These are phyloP conservation scores for Umbelopsis sp. DNA, from an alignment of 192 early-diverging fungal species.

Conservation along the genomic window DNA sequence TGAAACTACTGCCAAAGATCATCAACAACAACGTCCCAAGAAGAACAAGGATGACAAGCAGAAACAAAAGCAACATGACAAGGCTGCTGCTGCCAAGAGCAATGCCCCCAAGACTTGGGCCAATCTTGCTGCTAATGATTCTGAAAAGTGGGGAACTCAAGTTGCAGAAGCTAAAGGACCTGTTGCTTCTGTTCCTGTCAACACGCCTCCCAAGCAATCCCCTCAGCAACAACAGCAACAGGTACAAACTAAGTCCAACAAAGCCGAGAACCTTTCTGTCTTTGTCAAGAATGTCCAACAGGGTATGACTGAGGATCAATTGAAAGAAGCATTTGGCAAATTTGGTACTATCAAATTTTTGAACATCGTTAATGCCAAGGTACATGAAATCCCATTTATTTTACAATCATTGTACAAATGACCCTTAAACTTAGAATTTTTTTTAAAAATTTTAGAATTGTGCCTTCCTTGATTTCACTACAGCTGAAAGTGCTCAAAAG, in stretches of 20 bases:
- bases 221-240: slow-evolving; percentile 11
- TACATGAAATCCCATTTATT: background rate
- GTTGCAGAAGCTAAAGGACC: slow-evolving; percentile 22
- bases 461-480: slow-evolving; percentile 44
- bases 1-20: slow-evolving; percentile 25
- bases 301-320: slow-evolving; percentile 35
- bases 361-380: slow-evolving; percentile 11
- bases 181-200: slow-evolving; percentile 16
- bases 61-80: slow-evolving; percentile 36
- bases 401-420: slow-evolving; percentile 16
- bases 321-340: slow-evolving; percentile 42
- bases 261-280: slow-evolving; percentile 25
- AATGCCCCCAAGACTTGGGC: slow-evolving; percentile 80
- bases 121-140: slow-evolving; percentile 63
- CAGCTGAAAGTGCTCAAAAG: slow-evolving; percentile 38
- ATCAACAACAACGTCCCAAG: slow-evolving; percentile 25
- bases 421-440: background rate
- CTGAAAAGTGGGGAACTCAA: slow-evolving; percentile 28
- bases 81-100: slow-evolving; percentile 35
- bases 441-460: slow-evolving; percentile 21
- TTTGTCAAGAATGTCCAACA: slow-evolving; percentile 43
- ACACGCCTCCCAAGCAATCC: slow-evolving; percentile 6
- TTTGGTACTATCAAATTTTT: slow-evolving; percentile 42
- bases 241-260: background rate
- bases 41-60: slow-evolving; percentile 45